These are phyloP conservation scores for Poa pratensis DNA, from an alignment of 176 grass and related monocot genomes.

Conservation along the genomic window DNA sequence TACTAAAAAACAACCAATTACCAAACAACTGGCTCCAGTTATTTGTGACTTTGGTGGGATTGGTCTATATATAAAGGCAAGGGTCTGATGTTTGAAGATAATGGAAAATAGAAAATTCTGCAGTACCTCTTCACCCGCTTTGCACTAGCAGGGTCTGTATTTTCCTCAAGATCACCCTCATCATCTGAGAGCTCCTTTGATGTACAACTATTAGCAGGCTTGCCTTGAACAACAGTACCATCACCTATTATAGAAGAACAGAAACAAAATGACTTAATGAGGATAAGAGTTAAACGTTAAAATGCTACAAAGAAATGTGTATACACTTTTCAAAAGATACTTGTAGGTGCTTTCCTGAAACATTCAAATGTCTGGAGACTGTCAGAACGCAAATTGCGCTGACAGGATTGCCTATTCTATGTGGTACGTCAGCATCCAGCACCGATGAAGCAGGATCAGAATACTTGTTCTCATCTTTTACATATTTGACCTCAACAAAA, in stretches of 20 bases:
- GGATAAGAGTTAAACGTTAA: neutral
- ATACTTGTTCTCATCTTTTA: conserved; percentile 22
- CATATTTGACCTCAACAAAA: conserved; percentile 5
- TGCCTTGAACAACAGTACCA: conserved; percentile 43
- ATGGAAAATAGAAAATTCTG: neutral
- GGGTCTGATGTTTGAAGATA: conserved; percentile 15
- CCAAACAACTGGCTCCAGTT: neutral
- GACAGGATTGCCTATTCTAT: neutral
- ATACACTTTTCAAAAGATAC: neutral
- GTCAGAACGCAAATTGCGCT: neutral
- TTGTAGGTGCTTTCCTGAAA: neutral
- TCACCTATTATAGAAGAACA: conserved; percentile 42
- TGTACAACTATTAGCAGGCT: conserved; percentile 58
- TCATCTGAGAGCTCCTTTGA: conserved; percentile 71
- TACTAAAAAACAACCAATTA: neutral
- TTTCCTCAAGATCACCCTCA: conserved; percentile 70
- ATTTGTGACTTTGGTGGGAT: conserved; percentile 8
- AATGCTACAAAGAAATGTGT: neutral
- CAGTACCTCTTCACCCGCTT: conserved; percentile 76
- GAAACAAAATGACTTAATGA: conserved; percentile 31
- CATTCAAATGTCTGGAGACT: neutral
- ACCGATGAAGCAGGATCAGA: conserved; percentile 30
- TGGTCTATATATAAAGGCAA: neutral
- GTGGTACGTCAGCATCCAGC: conserved; percentile 2
- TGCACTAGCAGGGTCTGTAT: conserved; percentile 47